These are phyloP conservation scores for Lodderomyces metapsilosis DNA, from an alignment of 1,139 yeast species.

Conservation along the genomic window DNA sequence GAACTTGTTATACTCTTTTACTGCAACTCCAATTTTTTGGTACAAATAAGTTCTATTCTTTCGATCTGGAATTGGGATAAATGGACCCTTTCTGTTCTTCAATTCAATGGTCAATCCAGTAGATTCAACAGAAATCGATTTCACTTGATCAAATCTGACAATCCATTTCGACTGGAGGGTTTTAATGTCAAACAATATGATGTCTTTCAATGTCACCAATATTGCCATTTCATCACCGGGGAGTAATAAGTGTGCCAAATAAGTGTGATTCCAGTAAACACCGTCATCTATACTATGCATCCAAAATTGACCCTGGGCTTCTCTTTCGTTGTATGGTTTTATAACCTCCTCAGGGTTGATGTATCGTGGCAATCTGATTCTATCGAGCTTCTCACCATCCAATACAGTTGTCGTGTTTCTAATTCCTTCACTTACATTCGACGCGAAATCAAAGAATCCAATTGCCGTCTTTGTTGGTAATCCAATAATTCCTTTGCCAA, in stretches of 20 bases:
- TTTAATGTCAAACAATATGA: slow-evolving; percentile 69
- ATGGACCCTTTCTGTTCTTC: slow-evolving; percentile 61
- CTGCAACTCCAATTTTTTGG: slow-evolving; percentile 76
- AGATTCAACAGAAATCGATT: slow-evolving; percentile 69
- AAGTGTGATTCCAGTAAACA: slow-evolving; percentile 63
- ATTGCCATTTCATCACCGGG: slow-evolving; percentile 80
- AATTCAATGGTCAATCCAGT: slow-evolving; percentile 75
- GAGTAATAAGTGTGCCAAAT: slow-evolving; percentile 80
- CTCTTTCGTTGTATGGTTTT: slow-evolving; percentile 73
- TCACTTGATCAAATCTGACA: slow-evolving; percentile 58
- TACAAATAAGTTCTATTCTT: slow-evolving; percentile 66
- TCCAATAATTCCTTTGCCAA: slow-evolving; percentile 94
- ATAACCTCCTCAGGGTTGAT: slow-evolving; percentile 69
- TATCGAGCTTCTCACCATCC: slow-evolving; percentile 75
- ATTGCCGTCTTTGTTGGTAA: slow-evolving; percentile 96
- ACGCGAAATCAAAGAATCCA: slow-evolving; percentile 90
- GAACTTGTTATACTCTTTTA: slow-evolving; percentile 69
- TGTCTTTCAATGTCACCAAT: slow-evolving; percentile 69
- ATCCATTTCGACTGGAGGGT: slow-evolving; percentile 64
- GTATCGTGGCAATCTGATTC: slow-evolving; percentile 79
- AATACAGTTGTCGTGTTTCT: slow-evolving; percentile 89
- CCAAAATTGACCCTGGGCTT: slow-evolving; percentile 95
- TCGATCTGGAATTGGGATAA: slow-evolving; percentile 77
- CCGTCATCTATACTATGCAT: slow-evolving; percentile 84
- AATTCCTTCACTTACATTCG: slow-evolving; percentile 91